A percentile compares a stretch with the other conserved stretches of the same genome.
Conservation (phyloP, 768 basidiomycete species). For the Psilocybe azurescens region DNA sequence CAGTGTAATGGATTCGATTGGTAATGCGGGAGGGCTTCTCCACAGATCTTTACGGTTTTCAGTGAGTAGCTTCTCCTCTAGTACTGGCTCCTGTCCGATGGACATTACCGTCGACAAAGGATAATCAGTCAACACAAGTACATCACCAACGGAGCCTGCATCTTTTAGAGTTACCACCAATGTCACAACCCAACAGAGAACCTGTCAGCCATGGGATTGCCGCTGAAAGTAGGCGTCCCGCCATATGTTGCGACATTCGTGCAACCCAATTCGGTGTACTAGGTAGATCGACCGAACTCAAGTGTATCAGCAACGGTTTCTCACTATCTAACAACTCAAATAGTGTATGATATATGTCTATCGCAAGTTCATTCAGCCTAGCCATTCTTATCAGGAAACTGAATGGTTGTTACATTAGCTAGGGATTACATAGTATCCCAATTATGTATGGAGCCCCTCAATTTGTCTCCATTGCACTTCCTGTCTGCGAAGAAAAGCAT, state of each 20-base stretch:
- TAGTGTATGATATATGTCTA: neutral
- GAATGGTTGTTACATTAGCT: too few species aligned
- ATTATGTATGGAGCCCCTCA: too few species aligned
- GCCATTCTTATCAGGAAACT: too few species aligned
- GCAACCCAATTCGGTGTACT: slow-evolving; percentile 29
- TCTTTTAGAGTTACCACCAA: slow-evolving; percentile 42
- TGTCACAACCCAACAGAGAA: slow-evolving; percentile 39
- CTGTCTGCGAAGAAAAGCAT: neutral
- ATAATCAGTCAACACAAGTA: slow-evolving; percentile 33
- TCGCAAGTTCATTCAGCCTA: neutral
- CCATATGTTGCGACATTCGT: slow-evolving; percentile 51
- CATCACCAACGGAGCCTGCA: slow-evolving; percentile 22
- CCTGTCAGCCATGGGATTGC: slow-evolving; percentile 53
- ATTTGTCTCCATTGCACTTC: neutral
- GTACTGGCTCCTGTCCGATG: neutral
- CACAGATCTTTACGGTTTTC: slow-evolving; percentile 38
- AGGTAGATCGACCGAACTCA: neutral
- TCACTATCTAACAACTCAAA: neutral
- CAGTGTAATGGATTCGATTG: slow-evolving; percentile 47
- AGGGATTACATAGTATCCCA: too few species aligned
- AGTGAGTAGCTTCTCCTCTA: slow-evolving; percentile 30
- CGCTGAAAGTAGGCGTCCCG: slow-evolving; percentile 45
- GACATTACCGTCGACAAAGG: slow-evolving; percentile 18
- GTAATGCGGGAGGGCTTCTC: slow-evolving; percentile 44
- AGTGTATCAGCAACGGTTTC: neutral